Conservation (phyloP, 208 protist species). For the Phytomonas sp. region DNA sequence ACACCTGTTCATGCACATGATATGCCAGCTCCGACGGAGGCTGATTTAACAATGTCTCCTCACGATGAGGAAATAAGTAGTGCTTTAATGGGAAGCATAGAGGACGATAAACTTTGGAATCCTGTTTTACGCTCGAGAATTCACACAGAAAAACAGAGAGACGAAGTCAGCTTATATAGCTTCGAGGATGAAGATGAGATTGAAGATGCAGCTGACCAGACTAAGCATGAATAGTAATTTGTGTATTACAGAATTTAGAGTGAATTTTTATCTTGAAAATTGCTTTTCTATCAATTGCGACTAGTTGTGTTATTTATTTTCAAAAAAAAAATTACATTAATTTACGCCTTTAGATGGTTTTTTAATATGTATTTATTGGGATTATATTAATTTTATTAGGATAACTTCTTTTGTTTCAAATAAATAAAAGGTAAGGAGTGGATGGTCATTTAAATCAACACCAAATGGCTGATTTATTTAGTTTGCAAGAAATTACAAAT, state of each 20-base stretch:
- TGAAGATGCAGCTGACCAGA: neutral
- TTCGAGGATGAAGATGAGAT: conserved; percentile 84
- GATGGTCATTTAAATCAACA: neutral
- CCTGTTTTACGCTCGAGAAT: conserved; percentile 65
- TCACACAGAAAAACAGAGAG: conserved; percentile 40
- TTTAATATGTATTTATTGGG: conserved; percentile 9
- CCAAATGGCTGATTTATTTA: conserved; percentile 89
- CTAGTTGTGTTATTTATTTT: neutral
- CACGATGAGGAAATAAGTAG: conserved; percentile 81
- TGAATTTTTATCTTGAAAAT: neutral
- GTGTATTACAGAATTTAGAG: neutral
- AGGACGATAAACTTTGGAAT: conserved; percentile 89
- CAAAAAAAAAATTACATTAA: neutral
- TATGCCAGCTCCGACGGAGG: conserved; percentile 62
- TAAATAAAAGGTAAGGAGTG: neutral
- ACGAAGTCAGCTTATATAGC: conserved; percentile 58
- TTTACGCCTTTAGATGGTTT: neutral
- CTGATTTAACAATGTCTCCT: conserved; percentile 60
- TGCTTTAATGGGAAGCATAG: conserved; percentile 84
- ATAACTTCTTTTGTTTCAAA: neutral
- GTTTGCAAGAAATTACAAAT: conserved; percentile 98
- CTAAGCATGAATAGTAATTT: neutral
- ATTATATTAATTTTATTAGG: neutral
- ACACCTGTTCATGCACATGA: conserved; percentile 79
- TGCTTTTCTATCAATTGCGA: neutral